Conservation (phyloP, 805 yeast genomes). For the Pichia pseudocactophila region DNA sequence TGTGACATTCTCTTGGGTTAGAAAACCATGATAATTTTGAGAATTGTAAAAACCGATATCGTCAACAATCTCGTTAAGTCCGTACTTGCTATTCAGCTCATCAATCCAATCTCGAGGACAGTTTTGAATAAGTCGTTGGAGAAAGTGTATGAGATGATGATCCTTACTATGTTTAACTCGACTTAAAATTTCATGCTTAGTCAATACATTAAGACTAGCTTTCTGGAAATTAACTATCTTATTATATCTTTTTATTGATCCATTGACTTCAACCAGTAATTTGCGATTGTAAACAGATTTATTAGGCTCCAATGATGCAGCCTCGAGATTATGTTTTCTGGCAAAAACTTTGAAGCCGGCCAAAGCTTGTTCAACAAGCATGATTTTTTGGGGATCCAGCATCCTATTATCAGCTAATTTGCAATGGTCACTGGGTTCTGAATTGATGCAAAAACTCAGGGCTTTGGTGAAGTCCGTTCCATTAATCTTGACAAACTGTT, state of each 20-base stretch:
- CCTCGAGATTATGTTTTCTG: conserved; percentile 1
- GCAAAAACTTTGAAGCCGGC: conserved; percentile 7
- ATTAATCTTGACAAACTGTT: conserved; percentile 5
- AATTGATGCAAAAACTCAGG: not conserved
- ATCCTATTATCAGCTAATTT: conserved; percentile 2
- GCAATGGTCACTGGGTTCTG: conserved; percentile 7
- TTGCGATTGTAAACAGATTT: conserved; percentile 12
- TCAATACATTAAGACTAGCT: conserved; percentile 9
- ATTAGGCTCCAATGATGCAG: conserved; percentile 11
- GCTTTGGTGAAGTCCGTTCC: conserved; percentile 21
- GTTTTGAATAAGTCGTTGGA: conserved; percentile 12
- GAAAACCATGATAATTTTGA: not conserved
- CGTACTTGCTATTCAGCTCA: conserved; percentile 11
- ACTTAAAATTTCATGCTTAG: conserved; percentile 6
- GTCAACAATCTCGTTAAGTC: conserved; percentile 6
- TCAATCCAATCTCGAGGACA: conserved; percentile 13
- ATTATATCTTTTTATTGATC: conserved; percentile 12
- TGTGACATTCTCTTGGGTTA: not conserved
- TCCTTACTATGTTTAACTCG: conserved; percentile 9
- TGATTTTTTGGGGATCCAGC: conserved; percentile 7
- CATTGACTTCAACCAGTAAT: conserved; percentile 17
- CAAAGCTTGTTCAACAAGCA: conserved; percentile 11
- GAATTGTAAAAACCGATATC: conserved; percentile 1
- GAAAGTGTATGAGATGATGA: conserved; percentile 12
- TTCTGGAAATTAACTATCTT: conserved; percentile 17